Conservation (phyloP, 257 asterid species). For the Mitragyna speciosa region DNA sequence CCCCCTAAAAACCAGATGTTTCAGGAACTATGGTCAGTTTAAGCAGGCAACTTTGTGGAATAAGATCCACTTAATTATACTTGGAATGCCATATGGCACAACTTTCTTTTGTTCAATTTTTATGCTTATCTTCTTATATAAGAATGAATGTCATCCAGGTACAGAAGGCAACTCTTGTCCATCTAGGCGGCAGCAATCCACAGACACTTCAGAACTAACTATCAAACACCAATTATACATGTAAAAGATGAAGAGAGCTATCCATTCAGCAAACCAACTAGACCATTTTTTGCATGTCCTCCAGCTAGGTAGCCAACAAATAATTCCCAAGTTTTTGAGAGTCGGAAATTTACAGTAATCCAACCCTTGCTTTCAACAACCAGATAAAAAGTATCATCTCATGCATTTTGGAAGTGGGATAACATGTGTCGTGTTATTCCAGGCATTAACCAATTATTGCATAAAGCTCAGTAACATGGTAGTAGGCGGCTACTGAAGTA, state of each 20-base stretch:
- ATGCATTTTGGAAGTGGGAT: background rate
- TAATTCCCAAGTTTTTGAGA: background rate
- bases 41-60: background rate
- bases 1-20: constrained; percentile 56
- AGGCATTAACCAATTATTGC: background rate
- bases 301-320: background rate
- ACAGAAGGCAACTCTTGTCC: background rate
- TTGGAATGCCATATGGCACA: background rate
- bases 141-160: background rate
- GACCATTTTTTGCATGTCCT: background rate
- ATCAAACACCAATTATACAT: background rate
- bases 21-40: background rate
- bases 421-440: background rate
- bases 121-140: background rate
- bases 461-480: background rate
- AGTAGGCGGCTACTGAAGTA: background rate
- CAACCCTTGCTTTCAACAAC: background rate
- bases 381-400: background rate
- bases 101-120: background rate
- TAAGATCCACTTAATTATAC: background rate
- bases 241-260: background rate
- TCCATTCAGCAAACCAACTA: background rate
- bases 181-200: background rate
- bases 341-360: background rate
- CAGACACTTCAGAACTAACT: background rate